Conservation (phyloP, 257 asterid species). For the Plantago elongata region DNA sequence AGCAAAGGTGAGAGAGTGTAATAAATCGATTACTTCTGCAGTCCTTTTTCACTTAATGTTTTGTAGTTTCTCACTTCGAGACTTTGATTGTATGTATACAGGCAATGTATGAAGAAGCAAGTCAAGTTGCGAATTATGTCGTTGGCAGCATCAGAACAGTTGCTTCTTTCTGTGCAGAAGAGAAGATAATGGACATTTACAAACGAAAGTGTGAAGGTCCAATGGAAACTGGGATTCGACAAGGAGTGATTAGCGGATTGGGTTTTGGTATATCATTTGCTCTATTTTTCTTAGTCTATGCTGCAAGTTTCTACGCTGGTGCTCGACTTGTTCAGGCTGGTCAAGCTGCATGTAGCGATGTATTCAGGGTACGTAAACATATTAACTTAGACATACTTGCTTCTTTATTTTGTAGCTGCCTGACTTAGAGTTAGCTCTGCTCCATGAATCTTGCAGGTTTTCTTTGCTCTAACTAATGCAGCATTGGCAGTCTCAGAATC, state of each 20-base stretch:
- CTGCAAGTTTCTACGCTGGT: constrained; percentile 86
- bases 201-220: constrained; percentile 75
- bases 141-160: constrained; percentile 82
- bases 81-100: constrained; percentile 17
- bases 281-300: constrained; percentile 60
- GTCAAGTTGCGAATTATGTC: constrained; percentile 85
- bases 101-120: constrained; percentile 83
- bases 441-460: constrained; percentile 51
- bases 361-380: constrained; percentile 64
- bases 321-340: constrained; percentile 73
- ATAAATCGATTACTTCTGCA: too few relatives aligned
- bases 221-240: constrained; percentile 52
- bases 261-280: constrained; percentile 67
- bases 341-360: constrained; percentile 58
- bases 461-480: constrained; percentile 82
- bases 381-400: neutral
- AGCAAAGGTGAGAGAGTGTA: constrained; percentile 58
- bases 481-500: constrained; percentile 81
- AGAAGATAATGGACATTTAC: constrained; percentile 68
- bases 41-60: neutral
- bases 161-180: constrained; percentile 91
- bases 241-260: constrained; percentile 66
- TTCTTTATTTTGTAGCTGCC: neutral
- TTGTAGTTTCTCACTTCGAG: neutral
- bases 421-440: neutral